These are phyloP conservation scores for Penicillium sp. DNA, from an alignment of 2,329 filamentous ascomycete species.

Conservation along the genomic window DNA sequence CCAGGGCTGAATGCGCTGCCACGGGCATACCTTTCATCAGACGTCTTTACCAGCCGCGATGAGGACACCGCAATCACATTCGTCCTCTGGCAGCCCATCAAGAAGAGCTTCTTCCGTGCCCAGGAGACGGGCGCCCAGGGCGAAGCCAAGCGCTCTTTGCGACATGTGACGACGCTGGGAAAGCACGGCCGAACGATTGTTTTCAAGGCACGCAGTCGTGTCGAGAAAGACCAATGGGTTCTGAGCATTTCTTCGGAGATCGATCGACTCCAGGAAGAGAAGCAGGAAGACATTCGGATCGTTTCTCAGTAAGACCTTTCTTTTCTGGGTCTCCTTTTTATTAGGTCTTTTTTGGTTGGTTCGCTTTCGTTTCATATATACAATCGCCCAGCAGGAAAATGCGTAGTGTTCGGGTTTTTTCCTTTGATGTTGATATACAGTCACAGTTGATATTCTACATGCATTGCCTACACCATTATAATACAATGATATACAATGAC, in stretches of 20 bases:
- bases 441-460: neutral
- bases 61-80: constrained; percentile 70
- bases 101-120: constrained; percentile 59
- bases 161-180: constrained; percentile 64
- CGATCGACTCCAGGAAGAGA: constrained; percentile 57
- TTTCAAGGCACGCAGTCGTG: constrained; percentile 66
- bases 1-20: constrained; percentile 65
- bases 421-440: neutral
- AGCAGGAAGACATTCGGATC: constrained; percentile 56
- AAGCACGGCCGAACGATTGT: constrained; percentile 66
- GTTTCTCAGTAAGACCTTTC: constrained; percentile 27
- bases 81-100: constrained; percentile 67
- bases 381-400: constrained; percentile 3
- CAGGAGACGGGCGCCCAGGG: constrained; percentile 45
- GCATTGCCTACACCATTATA: constrained; percentile 8
- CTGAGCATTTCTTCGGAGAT: constrained; percentile 69
- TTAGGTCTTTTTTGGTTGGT: too few species aligned
- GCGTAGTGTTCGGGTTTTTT: constrained; percentile 8
- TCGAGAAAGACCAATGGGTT: constrained; percentile 71
- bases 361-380: neutral
- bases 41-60: constrained; percentile 65
- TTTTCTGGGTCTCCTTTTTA: neutral
- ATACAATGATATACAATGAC: constrained; percentile 19
- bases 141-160: constrained; percentile 53
- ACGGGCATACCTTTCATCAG: constrained; percentile 60